Evolutionary conservation across 345 rosid species (phyloP).

Genomic region (Lumnitzera littorea): DNA sequence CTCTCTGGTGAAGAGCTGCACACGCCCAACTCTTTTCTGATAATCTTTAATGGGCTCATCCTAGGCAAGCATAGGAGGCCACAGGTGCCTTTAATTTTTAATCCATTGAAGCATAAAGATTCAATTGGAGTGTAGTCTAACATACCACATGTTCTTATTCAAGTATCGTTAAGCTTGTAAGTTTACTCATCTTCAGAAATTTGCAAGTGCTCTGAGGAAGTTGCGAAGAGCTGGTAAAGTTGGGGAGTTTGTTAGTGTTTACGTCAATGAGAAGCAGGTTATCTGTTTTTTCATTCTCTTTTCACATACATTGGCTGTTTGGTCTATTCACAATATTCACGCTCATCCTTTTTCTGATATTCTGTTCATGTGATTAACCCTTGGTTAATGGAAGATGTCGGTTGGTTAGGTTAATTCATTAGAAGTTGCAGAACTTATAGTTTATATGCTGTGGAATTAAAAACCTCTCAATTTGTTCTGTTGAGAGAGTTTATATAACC

Average conservation of each 20-base stretch:
- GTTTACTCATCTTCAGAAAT: slow-evolving; percentile 36
- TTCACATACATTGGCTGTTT: neutral
- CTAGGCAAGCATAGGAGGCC: slow-evolving; percentile 94
- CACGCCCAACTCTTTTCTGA: slow-evolving; percentile 65
- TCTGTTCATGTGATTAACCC: no score
- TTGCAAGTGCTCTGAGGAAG: slow-evolving; percentile 62
- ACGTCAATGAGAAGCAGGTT: slow-evolving; percentile 95
- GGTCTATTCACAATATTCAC: neutral
- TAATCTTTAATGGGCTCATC: slow-evolving; percentile 80
- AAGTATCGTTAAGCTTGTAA: neutral
- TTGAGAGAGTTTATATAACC: no score
- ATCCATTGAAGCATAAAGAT: neutral
- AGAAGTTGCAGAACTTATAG: no score
- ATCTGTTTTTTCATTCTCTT: slow-evolving; percentile 8
- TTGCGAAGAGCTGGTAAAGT: slow-evolving; percentile 86
- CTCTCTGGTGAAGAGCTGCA: slow-evolving; percentile 93
- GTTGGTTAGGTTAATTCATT: no score
- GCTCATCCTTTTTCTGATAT: no score
- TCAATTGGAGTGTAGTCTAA: no score
- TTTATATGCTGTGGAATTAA: no score
- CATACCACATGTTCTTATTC: neutral
- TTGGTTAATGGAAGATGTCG: no score
- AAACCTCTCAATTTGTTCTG: no score
- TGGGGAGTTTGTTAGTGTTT: slow-evolving; percentile 88
- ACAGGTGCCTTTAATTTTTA: slow-evolving; percentile 38